Evolutionary conservation across 2,329 filamentous ascomycete genomes (phyloP).

Genomic region (Venturia pyrina): DNA sequence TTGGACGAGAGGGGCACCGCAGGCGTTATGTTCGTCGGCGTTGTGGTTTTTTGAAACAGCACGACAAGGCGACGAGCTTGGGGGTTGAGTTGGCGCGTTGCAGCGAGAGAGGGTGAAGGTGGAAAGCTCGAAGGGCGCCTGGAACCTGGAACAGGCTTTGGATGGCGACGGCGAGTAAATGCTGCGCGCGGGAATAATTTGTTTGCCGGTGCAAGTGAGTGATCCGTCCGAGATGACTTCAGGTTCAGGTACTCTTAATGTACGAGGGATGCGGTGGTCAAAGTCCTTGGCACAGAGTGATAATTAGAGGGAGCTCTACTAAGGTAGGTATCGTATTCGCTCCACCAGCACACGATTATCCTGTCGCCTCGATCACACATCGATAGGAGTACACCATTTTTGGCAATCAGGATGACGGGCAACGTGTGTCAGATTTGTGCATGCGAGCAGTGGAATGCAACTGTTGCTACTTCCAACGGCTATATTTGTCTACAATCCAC

Average conservation of each 20-base stretch:
- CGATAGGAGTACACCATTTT: neutral
- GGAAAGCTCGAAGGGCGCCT: neutral
- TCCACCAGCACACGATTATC: slow-evolving; percentile 6
- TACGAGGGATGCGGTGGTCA: neutral
- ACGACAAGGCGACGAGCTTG: slow-evolving; percentile 6
- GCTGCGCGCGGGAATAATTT: neutral
- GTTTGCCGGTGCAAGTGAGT: neutral
- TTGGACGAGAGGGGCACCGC: neutral
- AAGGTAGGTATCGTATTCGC: neutral
- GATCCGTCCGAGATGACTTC: neutral
- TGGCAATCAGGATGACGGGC: neutral
- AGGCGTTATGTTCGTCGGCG: neutral
- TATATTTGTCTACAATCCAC: neutral
- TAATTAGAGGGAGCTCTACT: neutral
- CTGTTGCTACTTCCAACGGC: neutral
- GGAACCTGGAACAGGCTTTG: neutral
- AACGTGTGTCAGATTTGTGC: neutral
- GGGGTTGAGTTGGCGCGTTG: neutral
- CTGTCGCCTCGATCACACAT: too few species aligned
- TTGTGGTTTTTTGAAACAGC: slow-evolving; percentile 3
- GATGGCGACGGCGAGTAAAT: neutral
- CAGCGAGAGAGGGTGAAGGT: slow-evolving; percentile 10
- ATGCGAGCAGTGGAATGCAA: neutral
- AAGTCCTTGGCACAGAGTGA: neutral
- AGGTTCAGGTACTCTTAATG: neutral